phyloP scores from a whole-genome alignment of 1,284 basidiomycete species.

The Cryptococcus sp. region DNA sequence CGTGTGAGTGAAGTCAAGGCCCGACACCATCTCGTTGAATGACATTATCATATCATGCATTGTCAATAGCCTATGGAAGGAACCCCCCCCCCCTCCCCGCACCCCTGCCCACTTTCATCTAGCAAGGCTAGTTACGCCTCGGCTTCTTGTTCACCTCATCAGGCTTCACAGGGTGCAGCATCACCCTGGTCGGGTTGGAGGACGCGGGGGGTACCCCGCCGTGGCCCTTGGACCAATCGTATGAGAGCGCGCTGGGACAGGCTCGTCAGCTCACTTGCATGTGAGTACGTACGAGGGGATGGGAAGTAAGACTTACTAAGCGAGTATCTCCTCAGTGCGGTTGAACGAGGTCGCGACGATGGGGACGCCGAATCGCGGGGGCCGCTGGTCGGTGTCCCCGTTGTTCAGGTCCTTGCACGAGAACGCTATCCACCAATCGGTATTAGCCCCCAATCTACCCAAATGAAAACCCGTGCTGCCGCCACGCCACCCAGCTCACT shows the following conservation, averaged over 20 bases:
- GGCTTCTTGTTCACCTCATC: slow-evolving; percentile 68
- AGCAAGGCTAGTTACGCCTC: slow-evolving; percentile 3
- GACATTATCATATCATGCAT: no score
- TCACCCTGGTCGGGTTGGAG: slow-evolving; percentile 71
- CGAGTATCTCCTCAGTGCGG: slow-evolving; percentile 79
- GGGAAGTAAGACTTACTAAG: slow-evolving; percentile 56
- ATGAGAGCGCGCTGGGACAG: slow-evolving; percentile 61
- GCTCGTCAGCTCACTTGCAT: background rate
- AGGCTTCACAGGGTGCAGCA: slow-evolving; percentile 85
- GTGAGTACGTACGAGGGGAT: background rate
- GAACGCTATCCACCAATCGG: slow-evolving; percentile 18
- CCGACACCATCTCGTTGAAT: no score
- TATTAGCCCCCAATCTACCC: background rate
- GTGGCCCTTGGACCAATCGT: slow-evolving; percentile 89
- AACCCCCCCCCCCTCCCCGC: no score
- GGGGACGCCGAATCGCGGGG: slow-evolving; percentile 37
- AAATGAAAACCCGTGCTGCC: no score
- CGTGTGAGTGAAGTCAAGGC: no score
- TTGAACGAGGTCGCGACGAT: slow-evolving; percentile 69
- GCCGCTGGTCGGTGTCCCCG: slow-evolving; percentile 65
- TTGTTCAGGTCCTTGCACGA: slow-evolving; percentile 61
- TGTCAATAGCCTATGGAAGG: no score
- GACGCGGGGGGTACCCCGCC: slow-evolving; percentile 70
- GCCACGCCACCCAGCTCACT: slow-evolving; percentile 54
- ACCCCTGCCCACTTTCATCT: no score